These are phyloP conservation scores for Astrothelium subdiscretum DNA, from an alignment of 495 filamentous ascomycete genomes.

Conservation along the genomic window DNA sequence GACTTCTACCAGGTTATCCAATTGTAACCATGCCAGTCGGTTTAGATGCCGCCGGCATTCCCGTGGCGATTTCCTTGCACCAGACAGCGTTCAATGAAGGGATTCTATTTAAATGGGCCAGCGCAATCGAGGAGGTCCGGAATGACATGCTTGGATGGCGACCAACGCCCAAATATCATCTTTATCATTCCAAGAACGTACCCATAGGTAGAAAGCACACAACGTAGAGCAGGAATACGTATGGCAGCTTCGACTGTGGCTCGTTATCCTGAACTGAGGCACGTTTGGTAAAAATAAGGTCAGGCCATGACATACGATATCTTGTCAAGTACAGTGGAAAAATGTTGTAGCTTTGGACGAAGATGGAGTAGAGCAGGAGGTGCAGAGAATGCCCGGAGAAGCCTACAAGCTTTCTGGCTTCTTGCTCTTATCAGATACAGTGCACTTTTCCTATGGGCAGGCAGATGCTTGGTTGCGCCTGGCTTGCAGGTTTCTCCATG, in stretches of 20 bases:
- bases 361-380: not conserved
- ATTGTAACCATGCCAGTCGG: conserved; percentile 22
- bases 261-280: not conserved
- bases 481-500: conserved; percentile 9
- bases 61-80: conserved; percentile 19
- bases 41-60: conserved; percentile 12
- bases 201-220: conserved; percentile 8
- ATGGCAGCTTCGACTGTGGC: not conserved
- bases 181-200: conserved; percentile 18
- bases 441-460: conserved; percentile 6
- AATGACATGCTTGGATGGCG: conserved; percentile 5
- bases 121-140: conserved; percentile 21
- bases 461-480: conserved; percentile 7
- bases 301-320: not conserved
- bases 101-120: conserved; percentile 21
- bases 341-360: not conserved
- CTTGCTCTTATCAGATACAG: not conserved
- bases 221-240: not conserved
- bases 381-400: not conserved
- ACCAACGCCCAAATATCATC: conserved; percentile 10
- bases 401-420: no score
- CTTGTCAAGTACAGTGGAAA: not conserved
- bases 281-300: not conserved
- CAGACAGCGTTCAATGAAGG: conserved; percentile 20
- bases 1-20: conserved; percentile 15